Percentiles rank a stretch among this genome's conserved stretches.
Evolutionary conservation across 768 basidiomycete genomes (phyloP).

Genomic region (Mycena kentingensis): DNA sequence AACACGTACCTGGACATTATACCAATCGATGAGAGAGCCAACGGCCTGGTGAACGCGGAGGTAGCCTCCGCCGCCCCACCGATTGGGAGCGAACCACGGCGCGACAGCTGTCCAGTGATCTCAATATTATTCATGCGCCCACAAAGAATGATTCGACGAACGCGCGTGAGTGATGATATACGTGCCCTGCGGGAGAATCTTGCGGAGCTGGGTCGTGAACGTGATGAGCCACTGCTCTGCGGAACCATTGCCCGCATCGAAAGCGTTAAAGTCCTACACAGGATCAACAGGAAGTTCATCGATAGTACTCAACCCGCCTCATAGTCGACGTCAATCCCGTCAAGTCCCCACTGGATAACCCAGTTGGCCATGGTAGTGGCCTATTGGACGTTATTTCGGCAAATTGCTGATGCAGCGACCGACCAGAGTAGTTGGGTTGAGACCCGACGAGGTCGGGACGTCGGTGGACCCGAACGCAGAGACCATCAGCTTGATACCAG

Average conservation of each 20-base stretch:
- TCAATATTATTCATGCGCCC: not conserved
- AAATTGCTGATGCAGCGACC: not conserved
- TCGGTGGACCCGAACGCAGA: constrained; percentile 65
- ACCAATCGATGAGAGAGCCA: constrained; percentile 67
- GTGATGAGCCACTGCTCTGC: constrained; percentile 61
- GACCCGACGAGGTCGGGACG: constrained; percentile 55
- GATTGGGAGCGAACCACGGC: constrained; percentile 46
- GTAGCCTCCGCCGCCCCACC: constrained; percentile 55
- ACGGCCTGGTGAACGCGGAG: constrained; percentile 53
- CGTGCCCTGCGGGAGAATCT: constrained; percentile 47
- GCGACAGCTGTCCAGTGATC: constrained; percentile 43
- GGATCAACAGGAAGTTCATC: constrained; percentile 1
- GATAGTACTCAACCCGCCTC: constrained; percentile 38
- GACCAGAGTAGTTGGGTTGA: constrained; percentile 54
- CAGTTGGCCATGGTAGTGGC: constrained; percentile 68
- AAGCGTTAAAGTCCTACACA: constrained; percentile 60
- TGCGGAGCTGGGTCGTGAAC: constrained; percentile 54
- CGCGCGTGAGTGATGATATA: constrained; percentile 61
- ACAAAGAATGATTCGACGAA: constrained; percentile 28
- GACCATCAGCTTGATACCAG: constrained; percentile 64
- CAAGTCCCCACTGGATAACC: constrained; percentile 61
- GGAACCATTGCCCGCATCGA: constrained; percentile 49
- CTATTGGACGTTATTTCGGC: not conserved
- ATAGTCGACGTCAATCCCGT: constrained; percentile 78
- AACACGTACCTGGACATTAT: constrained; percentile 50